phyloP scores from a whole-genome alignment of 306 rosid species.

The Quercus suber region DNA sequence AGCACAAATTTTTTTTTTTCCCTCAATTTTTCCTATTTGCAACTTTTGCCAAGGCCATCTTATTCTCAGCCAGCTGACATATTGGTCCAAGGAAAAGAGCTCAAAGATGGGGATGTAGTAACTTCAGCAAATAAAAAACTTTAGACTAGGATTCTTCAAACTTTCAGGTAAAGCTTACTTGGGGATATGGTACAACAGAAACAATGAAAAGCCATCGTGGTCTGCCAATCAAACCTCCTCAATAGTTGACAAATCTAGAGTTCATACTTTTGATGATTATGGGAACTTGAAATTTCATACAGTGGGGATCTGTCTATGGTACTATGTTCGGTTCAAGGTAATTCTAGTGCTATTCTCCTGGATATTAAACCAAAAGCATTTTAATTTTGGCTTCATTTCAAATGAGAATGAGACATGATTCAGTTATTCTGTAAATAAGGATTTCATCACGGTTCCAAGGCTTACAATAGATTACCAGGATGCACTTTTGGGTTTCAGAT shows the following conservation, averaged over 20 bases:
- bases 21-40: too few relatives aligned
- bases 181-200: conserved; percentile 10
- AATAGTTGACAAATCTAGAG: conserved; percentile 1
- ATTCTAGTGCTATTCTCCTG: conserved; percentile 16
- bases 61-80: background rate
- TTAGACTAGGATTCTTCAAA: conserved; percentile 24
- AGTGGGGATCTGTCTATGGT: background rate
- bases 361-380: conserved; percentile 16
- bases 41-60: too few relatives aligned
- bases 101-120: conserved; percentile 17
- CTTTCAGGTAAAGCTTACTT: conserved; percentile 5
- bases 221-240: conserved; percentile 20
- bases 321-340: conserved; percentile 14
- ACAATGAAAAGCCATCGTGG: conserved; percentile 1
- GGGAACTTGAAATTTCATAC: conserved; percentile 24
- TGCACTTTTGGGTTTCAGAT: background rate
- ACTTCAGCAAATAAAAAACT: conserved; percentile 2
- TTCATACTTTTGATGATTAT: conserved; percentile 16
- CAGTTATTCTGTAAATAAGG: conserved; percentile 8
- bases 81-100: conserved; percentile 21
- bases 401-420: conserved; percentile 27
- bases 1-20: too few relatives aligned
- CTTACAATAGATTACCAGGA: conserved; percentile 7
- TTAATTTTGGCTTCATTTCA: conserved; percentile 14
- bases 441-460: background rate